Percentiles rank a stretch among this genome's conserved stretches.
Evolutionary conservation across 2,329 filamentous ascomycete species (phyloP).

Genomic region (Diaporthe sp.): DNA sequence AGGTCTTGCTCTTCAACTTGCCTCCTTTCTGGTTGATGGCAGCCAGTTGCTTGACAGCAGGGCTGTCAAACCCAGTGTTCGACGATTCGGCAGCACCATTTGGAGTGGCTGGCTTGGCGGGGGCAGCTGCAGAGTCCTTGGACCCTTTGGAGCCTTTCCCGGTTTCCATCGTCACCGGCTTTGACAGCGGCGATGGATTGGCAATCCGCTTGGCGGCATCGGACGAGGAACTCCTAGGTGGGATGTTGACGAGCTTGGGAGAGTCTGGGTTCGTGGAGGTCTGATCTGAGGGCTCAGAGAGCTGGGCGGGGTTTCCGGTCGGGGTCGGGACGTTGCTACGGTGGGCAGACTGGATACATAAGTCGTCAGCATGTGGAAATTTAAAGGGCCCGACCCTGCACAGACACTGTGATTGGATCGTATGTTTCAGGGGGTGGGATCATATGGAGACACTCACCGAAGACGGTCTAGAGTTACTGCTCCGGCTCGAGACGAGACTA

Average conservation of each 20-base stretch:
- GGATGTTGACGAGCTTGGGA: slow-evolving; percentile 66
- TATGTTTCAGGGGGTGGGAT: slow-evolving; percentile 38
- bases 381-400: slow-evolving; percentile 15
- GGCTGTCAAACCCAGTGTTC: slow-evolving; percentile 62
- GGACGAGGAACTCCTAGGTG: slow-evolving; percentile 70
- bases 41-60: slow-evolving; percentile 85
- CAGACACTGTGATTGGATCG: slow-evolving; percentile 55
- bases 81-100: slow-evolving; percentile 36
- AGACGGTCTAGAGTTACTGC: slow-evolving; percentile 68
- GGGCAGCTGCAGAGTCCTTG: slow-evolving; percentile 37
- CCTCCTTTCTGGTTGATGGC: slow-evolving; percentile 87
- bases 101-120: slow-evolving; percentile 41
- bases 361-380: slow-evolving; percentile 58
- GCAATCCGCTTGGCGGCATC: slow-evolving; percentile 73
- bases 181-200: slow-evolving; percentile 80
- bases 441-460: slow-evolving; percentile 67
- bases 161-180: slow-evolving; percentile 72
- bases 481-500: slow-evolving; percentile 69
- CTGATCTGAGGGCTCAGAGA: slow-evolving; percentile 56
- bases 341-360: slow-evolving; percentile 66
- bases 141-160: slow-evolving; percentile 59
- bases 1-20: slow-evolving; percentile 85
- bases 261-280: slow-evolving; percentile 62
- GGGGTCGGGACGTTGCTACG: slow-evolving; percentile 63
- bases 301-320: slow-evolving; percentile 63